These are phyloP conservation scores for Aspergillus cristatus DNA, from an alignment of 495 filamentous ascomycete species.

Conservation along the genomic window DNA sequence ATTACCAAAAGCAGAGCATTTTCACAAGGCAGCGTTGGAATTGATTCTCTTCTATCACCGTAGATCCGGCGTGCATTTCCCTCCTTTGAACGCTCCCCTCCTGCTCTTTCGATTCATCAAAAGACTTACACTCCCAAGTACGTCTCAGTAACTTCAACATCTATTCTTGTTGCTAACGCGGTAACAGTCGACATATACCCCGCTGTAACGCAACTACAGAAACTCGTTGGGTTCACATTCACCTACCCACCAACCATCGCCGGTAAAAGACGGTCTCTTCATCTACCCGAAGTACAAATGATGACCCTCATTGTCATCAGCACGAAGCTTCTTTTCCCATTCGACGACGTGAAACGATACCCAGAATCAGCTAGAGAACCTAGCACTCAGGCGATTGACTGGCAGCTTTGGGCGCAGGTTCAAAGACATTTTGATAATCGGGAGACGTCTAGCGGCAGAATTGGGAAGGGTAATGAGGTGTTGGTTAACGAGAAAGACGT, in stretches of 20 bases:
- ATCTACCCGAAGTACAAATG: conserved; percentile 65
- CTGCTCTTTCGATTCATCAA: conserved; percentile 61
- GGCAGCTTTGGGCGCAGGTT: conserved; percentile 57
- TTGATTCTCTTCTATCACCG: conserved; percentile 52
- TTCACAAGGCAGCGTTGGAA: conserved; percentile 56
- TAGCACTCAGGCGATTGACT: conserved; percentile 54
- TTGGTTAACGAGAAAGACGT: conserved; percentile 57
- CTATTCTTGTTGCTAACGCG: conserved; percentile 6
- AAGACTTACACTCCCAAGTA: conserved; percentile 71
- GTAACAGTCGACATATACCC: conserved; percentile 61
- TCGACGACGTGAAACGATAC: conserved; percentile 53
- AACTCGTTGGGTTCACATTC: conserved; percentile 47
- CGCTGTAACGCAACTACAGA: conserved; percentile 47
- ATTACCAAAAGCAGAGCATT: conserved; percentile 39
- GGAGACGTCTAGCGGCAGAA: conserved; percentile 12
- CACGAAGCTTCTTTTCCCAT: conserved; percentile 68
- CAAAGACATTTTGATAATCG: conserved; percentile 35
- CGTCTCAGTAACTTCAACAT: conserved; percentile 9
- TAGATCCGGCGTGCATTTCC: conserved; percentile 62
- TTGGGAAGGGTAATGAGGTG: conserved; percentile 34
- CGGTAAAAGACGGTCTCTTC: conserved; percentile 22
- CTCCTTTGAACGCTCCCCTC: conserved; percentile 57
- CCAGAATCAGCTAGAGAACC: conserved; percentile 51
- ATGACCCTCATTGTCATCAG: conserved; percentile 64
- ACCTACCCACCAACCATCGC: conserved; percentile 36